A percentile compares a stretch with the other conserved stretches of the same genome.
Conservation (phyloP, 129 eudicot genomes). For the Escallonia herrerae region DNA sequence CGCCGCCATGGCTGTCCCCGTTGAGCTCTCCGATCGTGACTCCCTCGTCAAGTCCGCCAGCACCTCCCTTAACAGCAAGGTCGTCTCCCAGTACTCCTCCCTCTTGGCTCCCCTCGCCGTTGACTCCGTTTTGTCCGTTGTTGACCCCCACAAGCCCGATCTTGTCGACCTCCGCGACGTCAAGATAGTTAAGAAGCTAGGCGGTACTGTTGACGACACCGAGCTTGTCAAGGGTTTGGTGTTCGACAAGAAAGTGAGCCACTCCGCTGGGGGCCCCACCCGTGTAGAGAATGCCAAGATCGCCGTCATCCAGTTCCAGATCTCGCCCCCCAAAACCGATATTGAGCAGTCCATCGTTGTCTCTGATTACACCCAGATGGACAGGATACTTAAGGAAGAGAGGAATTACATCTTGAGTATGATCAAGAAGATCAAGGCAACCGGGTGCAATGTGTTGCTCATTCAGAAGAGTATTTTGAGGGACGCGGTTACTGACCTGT, state of each 20-base stretch:
- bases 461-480: conserved; percentile 96
- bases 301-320: conserved; percentile 88
- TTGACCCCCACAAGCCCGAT: conserved; percentile 71
- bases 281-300: conserved; percentile 84
- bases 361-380: conserved; percentile 92
- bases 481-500: conserved; percentile 88
- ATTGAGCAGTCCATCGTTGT: conserved; percentile 90
- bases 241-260: conserved; percentile 88
- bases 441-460: conserved; percentile 88
- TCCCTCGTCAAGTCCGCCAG: conserved; percentile 71
- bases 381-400: conserved; percentile 86
- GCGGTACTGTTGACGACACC: conserved; percentile 92
- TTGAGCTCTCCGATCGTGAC: conserved; percentile 72
- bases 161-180: conserved; percentile 79
- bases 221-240: conserved; percentile 77
- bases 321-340: conserved; percentile 88
- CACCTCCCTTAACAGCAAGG: conserved; percentile 80
- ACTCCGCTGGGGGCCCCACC: conserved; percentile 73
- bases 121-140: conserved; percentile 73
- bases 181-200: conserved; percentile 75
- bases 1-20: conserved; percentile 82
- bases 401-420: conserved; percentile 81
- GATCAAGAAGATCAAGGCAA: conserved; percentile 84
- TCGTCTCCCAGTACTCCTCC: conserved; percentile 83
- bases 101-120: conserved; percentile 87